A percentile compares a stretch with the other conserved stretches of the same genome.
These are phyloP conservation scores for Leccinum rimulosum DNA, from an alignment of 768 basidiomycete species.

Conservation along the genomic window DNA sequence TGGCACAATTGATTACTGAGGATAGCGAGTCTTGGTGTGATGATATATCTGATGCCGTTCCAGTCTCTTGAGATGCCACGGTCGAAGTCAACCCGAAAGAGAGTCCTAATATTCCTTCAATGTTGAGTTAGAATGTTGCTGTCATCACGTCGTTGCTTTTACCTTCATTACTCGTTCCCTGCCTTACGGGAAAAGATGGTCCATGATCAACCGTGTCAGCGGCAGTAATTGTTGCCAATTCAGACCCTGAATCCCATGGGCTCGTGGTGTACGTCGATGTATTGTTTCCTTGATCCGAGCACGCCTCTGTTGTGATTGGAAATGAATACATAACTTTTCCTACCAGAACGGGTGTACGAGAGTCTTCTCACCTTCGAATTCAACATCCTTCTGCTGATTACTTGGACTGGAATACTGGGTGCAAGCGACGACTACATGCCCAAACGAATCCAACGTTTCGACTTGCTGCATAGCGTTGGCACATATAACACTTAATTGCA, in stretches of 20 bases:
- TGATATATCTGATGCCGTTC: neutral
- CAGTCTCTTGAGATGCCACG: constrained; percentile 5
- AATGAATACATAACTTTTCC: neutral
- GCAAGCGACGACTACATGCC: constrained; percentile 1
- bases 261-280: neutral
- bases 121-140: neutral
- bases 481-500: constrained; percentile 57
- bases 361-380: constrained; percentile 10
- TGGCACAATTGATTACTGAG: constrained; percentile 5
- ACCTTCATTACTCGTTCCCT: constrained; percentile 9
- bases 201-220: neutral
- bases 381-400: neutral
- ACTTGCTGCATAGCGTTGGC: constrained; percentile 27
- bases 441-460: neutral
- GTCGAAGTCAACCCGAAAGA: constrained; percentile 12
- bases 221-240: neutral
- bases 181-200: neutral
- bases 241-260: neutral
- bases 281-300: neutral
- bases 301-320: constrained; percentile 3
- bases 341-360: neutral
- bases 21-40: constrained; percentile 1
- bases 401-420: neutral
- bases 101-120: constrained; percentile 1
- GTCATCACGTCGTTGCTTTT: neutral